Evolutionary conservation across 2,329 filamentous ascomycete species (phyloP), one percentile per base, ranked within the genome.

Genomic region (Fusarium nematophilum): DNA sequence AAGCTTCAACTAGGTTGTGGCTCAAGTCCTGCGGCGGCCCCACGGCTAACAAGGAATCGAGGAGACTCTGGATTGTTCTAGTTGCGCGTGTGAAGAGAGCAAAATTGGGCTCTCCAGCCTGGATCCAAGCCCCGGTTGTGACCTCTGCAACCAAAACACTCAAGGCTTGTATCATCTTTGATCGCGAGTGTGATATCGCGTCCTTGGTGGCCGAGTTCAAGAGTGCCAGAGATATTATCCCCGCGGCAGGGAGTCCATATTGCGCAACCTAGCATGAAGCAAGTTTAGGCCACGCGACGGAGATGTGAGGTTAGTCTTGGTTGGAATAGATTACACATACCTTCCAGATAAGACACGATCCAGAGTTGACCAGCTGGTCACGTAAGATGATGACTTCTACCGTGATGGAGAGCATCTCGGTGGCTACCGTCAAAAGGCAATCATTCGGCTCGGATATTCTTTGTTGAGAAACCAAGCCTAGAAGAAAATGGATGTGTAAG

Each of bases 71-170:
- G 2, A 64, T 64, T 5, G 61, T 64, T 17, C 33, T 17, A 7
- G 61, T 64, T 2, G 58, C 61, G 4, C 55, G 50, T 10, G 49
- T 53, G 14, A 62, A 59, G 4, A 64, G 46, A 6, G 61, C 58
- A 40, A 51, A 64, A 15, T 64, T 64, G 3, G 61, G 58, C n/a
- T 62, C 58, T 5, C 54, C 59, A 3, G 44, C 48, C 14, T 57
- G 51, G 5, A 64, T 57, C 17, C 42, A 38, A 6, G 53, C 52
- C 3, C 61, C 61, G 1, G 43, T 54, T 11, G 36, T 47, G 21
- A 62, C 27, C 33, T 62, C 61, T 3, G 58, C 55, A 9, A 59
- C 54, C 5, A 64, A 21, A 3, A 57, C 47, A 9, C 58, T 62
- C 13, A 64, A 37, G 39, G 62, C 45, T 27, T 62, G 61, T 2